Conservation (phyloP, 176 grass and related monocot species). For the Oryza nivara region DNA sequence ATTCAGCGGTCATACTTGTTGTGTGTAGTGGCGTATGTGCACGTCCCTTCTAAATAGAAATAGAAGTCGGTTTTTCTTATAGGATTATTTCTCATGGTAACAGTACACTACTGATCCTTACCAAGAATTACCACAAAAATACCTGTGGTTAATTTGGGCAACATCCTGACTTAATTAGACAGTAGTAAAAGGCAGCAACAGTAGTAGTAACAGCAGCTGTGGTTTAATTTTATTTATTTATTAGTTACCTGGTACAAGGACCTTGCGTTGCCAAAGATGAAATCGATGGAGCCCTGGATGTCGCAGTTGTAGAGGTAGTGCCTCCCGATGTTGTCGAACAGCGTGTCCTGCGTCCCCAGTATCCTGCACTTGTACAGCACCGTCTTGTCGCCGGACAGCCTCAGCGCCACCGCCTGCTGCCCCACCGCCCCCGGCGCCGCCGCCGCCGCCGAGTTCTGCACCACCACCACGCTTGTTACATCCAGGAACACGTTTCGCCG, state of each 20-base stretch:
- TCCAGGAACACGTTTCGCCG: not conserved
- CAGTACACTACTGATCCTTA: not conserved
- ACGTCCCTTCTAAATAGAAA: not conserved
- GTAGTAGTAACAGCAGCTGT: not conserved
- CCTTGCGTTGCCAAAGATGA: conserved; percentile 90
- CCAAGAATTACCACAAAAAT: not conserved
- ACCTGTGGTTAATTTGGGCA: not conserved
- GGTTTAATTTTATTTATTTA: not conserved
- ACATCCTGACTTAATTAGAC: not conserved
- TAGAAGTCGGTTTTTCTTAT: not conserved
- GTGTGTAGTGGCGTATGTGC: too few species aligned
- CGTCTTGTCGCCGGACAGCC: conserved; percentile 90
- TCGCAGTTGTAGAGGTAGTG: conserved; percentile 80
- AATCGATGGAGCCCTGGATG: conserved; percentile 98
- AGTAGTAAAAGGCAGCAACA: not conserved
- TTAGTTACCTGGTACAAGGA: conserved; percentile 75
- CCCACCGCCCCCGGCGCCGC: conserved; percentile 74
- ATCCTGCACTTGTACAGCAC: conserved; percentile 82
- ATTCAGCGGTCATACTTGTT: too few species aligned
- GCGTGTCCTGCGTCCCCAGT: conserved; percentile 89
- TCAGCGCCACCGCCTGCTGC: conserved; percentile 87
- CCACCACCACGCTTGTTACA: too few species aligned
- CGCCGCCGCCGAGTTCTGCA: conserved; percentile 77
- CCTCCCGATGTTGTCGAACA: conserved; percentile 88
- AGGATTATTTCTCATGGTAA: not conserved